These are phyloP conservation scores for Neurospora crassa DNA, from an alignment of 2,329 filamentous ascomycete species.

Conservation along the genomic window DNA sequence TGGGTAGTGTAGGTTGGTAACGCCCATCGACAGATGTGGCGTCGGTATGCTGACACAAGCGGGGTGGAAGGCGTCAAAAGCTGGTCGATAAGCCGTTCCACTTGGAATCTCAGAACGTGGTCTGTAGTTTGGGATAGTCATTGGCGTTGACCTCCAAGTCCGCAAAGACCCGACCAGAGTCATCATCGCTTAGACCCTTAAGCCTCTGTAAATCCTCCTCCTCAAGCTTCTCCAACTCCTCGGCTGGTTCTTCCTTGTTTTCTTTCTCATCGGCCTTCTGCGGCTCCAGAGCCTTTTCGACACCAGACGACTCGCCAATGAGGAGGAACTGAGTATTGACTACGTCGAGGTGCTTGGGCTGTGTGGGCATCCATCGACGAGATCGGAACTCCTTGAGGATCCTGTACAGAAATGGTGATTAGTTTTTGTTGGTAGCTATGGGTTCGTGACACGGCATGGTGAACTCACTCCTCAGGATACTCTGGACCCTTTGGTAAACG, in stretches of 20 bases:
- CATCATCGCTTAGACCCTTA: constrained; percentile 35
- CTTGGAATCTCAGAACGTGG: constrained; percentile 34
- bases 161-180: constrained; percentile 36
- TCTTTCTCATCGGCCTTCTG: constrained; percentile 47
- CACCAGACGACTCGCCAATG: constrained; percentile 57
- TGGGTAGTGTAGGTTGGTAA: background rate
- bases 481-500: constrained; percentile 55
- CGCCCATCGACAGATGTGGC: background rate
- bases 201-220: constrained; percentile 64
- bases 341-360: constrained; percentile 67
- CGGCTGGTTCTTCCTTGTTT: constrained; percentile 52
- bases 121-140: constrained; percentile 54
- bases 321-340: constrained; percentile 68
- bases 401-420: background rate
- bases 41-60: background rate
- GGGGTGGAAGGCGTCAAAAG: background rate
- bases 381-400: constrained; percentile 42
- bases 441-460: background rate
- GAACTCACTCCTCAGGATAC: constrained; percentile 44
- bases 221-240: constrained; percentile 66
- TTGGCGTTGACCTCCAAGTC: constrained; percentile 40
- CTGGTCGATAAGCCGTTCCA: background rate
- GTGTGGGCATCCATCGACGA: constrained; percentile 64
- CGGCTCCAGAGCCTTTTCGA: constrained; percentile 46
- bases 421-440: background rate